Base-by-base conservation (phyloP, 164 flowering plant species). In the Chimonanthus praecox region DNA sequence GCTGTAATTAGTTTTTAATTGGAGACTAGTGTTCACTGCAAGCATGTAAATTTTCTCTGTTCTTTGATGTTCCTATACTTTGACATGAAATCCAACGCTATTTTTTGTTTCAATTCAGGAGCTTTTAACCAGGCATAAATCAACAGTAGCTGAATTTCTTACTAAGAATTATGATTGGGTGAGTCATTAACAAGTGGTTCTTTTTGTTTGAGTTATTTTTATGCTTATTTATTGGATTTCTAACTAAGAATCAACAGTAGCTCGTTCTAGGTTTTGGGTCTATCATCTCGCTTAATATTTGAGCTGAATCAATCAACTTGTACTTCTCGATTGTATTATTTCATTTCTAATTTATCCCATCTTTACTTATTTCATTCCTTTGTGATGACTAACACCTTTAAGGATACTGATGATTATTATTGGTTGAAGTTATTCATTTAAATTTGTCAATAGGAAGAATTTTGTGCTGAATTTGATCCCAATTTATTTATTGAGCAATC, bases 141-240 rank as follows among this genome's bases (percentile, higher is more conserved):
- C 99, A 74, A 94, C 98, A 33, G 96, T 92, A n/a, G 97, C 97
- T 73, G 97, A 91, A 74, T 94, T 94, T 84, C 92, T 94, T 75
- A 82, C 89, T 15, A 91, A 89, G 75, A 94, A 94, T 76, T 92
- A 91, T 85, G 98, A 94, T 47, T 92, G 98, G 99, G 99, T 94
- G 79, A 78, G 85, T 62, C 7, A 33, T 10, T 33, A 33, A 33
- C 33, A 33, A 33, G 33, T 33, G 33, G 33, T 4, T 15, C 16
- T 6, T 43, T 47, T 48, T 69, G 6, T 54, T n/a, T 16, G 3
- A 68, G 48, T n/a, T 48, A 15, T 10, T 66, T 10, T 9, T 21
- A 13, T 63, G 3, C 65, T 6, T 18, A 63, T 8, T 63, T 63
- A 16, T 63, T 54, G 16, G 60, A 54, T 54, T 54, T 54, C 60